Conservation (phyloP, 345 rosid genomes). For the Populus nigra region DNA sequence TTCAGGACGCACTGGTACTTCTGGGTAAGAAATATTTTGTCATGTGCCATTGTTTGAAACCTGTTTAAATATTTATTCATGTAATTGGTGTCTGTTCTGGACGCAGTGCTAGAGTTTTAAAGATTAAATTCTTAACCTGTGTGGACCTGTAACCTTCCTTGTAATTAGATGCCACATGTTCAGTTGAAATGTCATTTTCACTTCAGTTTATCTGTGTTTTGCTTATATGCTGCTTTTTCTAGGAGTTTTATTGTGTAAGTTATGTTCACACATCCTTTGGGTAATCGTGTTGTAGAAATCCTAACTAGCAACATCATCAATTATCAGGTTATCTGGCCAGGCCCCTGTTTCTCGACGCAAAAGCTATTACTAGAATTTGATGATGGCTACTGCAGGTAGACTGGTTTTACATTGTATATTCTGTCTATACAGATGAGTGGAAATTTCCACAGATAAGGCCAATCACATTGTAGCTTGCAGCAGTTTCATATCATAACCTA, state of each 20-base stretch:
- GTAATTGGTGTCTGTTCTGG: background rate
- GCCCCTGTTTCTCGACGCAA: conserved; percentile 74
- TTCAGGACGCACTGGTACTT: conserved; percentile 63
- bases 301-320: conserved; percentile 45
- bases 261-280: background rate
- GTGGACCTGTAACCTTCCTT: background rate
- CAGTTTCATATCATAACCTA: conserved; percentile 50
- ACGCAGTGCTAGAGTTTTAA: background rate
- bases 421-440: conserved; percentile 9
- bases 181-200: background rate
- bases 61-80: background rate
- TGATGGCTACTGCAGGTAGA: conserved; percentile 53
- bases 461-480: conserved; percentile 29
- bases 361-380: conserved; percentile 69
- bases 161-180: conserved; percentile 13
- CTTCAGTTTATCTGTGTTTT: background rate
- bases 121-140: background rate
- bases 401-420: conserved; percentile 19
- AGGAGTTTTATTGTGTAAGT: background rate
- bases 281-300: conserved; percentile 17
- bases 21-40: conserved; percentile 65
- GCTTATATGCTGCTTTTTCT: background rate
- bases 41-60: background rate
- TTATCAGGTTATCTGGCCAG: conserved; percentile 87
- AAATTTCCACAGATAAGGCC: conserved; percentile 35